Conservation (phyloP, 257 asterid species). For the Scutellaria barbata region DNA sequence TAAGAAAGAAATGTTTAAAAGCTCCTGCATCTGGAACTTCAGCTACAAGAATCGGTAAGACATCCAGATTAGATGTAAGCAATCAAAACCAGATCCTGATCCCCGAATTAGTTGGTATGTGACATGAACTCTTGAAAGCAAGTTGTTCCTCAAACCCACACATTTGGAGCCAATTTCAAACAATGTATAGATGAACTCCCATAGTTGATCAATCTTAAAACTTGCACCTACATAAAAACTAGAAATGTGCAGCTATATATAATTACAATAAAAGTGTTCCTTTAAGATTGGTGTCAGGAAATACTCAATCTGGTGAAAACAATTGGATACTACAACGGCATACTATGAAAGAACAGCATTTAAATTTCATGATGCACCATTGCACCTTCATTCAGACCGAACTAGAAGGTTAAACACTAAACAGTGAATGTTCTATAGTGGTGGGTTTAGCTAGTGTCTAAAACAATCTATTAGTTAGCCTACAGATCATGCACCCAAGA, state of each 20-base stretch:
- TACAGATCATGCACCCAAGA: neutral
- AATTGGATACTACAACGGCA: neutral
- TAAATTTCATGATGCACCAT: neutral
- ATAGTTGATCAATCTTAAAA: slow-evolving; percentile 1
- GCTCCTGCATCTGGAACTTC: neutral
- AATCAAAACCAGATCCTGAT: neutral
- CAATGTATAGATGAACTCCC: neutral
- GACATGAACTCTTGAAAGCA: slow-evolving; percentile 1
- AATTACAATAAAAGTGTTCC: neutral
- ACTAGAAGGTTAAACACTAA: neutral
- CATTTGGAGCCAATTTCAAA: neutral
- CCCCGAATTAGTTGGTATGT: slow-evolving; percentile 16
- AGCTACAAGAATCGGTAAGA: slow-evolving; percentile 1
- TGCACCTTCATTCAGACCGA: neutral
- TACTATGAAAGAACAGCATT: neutral
- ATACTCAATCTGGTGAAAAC: neutral
- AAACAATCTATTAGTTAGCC: neutral
- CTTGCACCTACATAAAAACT: neutral
- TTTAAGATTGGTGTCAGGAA: neutral
- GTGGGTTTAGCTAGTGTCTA: neutral
- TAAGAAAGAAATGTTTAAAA: neutral
- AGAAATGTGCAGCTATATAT: neutral
- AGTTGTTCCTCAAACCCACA: neutral
- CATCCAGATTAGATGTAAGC: neutral
- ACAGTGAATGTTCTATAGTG: neutral